Percentiles rank a stretch among this genome's conserved stretches.
These are phyloP conservation scores for Hippophae rhamnoides DNA, from an alignment of 306 rosid genomes.

Conservation along the genomic window DNA sequence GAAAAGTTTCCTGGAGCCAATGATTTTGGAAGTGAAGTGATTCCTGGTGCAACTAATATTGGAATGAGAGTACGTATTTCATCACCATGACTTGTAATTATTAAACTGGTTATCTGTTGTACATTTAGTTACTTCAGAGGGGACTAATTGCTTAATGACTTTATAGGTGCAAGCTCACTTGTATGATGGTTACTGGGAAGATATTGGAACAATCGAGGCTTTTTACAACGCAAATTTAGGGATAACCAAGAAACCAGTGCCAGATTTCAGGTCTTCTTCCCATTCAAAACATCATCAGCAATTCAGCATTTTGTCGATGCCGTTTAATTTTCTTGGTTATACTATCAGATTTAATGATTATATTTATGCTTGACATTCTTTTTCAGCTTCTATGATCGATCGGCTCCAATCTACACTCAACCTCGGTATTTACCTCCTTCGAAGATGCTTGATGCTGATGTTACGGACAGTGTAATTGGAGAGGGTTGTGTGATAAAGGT, in stretches of 20 bases:
- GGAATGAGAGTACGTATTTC: constrained; percentile 71
- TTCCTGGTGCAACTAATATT: constrained; percentile 93
- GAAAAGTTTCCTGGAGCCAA: constrained; percentile 85
- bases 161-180: constrained; percentile 92
- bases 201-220: constrained; percentile 97
- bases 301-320: constrained; percentile 6
- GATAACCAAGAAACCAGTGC: constrained; percentile 90
- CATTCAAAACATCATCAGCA: constrained; percentile 7
- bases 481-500: constrained; percentile 99
- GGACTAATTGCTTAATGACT: constrained; percentile 16
- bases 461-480: constrained; percentile 93
- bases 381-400: constrained; percentile 90
- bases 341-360: constrained; percentile 6
- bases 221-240: constrained; percentile 96
- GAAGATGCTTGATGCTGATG: constrained; percentile 97
- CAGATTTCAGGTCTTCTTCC: constrained; percentile 77
- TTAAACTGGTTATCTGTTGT: not conserved
- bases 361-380: constrained; percentile 12
- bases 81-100: not conserved
- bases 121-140: not conserved
- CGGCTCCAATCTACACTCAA: constrained; percentile 98
- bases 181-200: constrained; percentile 99
- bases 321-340: constrained; percentile 6
- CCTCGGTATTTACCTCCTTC: constrained; percentile 97
- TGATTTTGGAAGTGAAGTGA: constrained; percentile 98